Evolutionary conservation across 2,329 filamentous ascomycete species (phyloP).

Genomic region (Fusarium fracticaudum): DNA sequence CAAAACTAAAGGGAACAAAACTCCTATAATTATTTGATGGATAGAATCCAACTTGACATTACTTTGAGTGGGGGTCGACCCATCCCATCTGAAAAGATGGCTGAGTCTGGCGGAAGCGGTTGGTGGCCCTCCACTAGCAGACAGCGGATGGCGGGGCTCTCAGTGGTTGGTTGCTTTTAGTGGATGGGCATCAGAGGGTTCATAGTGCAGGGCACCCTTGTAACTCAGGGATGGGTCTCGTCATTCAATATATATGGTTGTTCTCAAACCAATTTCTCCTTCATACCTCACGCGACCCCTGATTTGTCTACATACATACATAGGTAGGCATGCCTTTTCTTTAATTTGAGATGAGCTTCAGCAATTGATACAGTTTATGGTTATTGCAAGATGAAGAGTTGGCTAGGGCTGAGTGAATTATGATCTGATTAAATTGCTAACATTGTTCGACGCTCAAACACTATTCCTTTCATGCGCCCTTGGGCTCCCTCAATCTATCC

Average conservation of each 20-base stretch:
- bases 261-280: slow-evolving; percentile 22
- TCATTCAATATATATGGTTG: neutral
- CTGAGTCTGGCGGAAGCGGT: slow-evolving; percentile 19
- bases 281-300: slow-evolving; percentile 34
- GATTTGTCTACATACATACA: neutral
- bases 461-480: slow-evolving; percentile 17
- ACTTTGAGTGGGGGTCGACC: slow-evolving; percentile 28
- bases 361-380: neutral
- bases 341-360: neutral
- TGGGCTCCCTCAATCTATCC: slow-evolving; percentile 9
- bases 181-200: neutral
- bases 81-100: slow-evolving; percentile 24
- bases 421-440: slow-evolving; percentile 10
- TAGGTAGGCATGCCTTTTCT: neutral
- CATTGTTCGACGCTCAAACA: slow-evolving; percentile 13
- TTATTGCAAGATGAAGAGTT: neutral
- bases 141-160: slow-evolving; percentile 26
- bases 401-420: neutral
- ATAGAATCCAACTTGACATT: slow-evolving; percentile 23
- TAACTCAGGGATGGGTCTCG: neutral
- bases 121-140: slow-evolving; percentile 19
- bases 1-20: slow-evolving; percentile 26
- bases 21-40: slow-evolving; percentile 34
- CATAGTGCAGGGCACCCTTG: slow-evolving; percentile 4
- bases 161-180: slow-evolving; percentile 6